Conservation (phyloP, 192 early-diverging fungal genomes). For the Oehlia diaphana region DNA sequence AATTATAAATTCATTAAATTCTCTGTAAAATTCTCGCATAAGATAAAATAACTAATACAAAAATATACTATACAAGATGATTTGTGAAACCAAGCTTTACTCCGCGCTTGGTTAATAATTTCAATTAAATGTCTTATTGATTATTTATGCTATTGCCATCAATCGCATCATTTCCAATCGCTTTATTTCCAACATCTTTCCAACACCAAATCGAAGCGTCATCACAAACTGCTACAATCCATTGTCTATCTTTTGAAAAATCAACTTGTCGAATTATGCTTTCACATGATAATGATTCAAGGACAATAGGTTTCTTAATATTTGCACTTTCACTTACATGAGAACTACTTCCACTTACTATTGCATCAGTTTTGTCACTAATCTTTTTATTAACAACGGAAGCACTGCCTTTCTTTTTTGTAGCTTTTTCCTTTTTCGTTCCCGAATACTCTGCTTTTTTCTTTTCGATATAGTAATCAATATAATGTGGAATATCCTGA, state of each 20-base stretch:
- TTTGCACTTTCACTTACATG: not conserved
- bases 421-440: not conserved
- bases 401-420: not conserved
- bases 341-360: not conserved
- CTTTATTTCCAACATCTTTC: not conserved
- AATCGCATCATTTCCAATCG: too few relatives aligned
- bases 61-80: too few relatives aligned
- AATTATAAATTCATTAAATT: too few relatives aligned
- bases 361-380: not conserved
- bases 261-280: slow-evolving; percentile 18
- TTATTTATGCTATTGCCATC: too few relatives aligned
- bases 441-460: not conserved
- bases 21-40: too few relatives aligned
- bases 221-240: too few relatives aligned
- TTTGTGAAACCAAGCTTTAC: too few relatives aligned
- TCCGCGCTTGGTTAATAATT: too few relatives aligned
- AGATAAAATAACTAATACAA: too few relatives aligned
- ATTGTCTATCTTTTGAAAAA: slow-evolving; percentile 16
- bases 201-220: slow-evolving; percentile 25
- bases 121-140: too few relatives aligned
- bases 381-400: not conserved
- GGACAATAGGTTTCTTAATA: not conserved
- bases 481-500: slow-evolving; percentile 17
- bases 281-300: not conserved
- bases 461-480: slow-evolving; percentile 17